Base-by-base conservation (phyloP, 768 basidiomycete species). In the Amanita jacksonii region DNA sequence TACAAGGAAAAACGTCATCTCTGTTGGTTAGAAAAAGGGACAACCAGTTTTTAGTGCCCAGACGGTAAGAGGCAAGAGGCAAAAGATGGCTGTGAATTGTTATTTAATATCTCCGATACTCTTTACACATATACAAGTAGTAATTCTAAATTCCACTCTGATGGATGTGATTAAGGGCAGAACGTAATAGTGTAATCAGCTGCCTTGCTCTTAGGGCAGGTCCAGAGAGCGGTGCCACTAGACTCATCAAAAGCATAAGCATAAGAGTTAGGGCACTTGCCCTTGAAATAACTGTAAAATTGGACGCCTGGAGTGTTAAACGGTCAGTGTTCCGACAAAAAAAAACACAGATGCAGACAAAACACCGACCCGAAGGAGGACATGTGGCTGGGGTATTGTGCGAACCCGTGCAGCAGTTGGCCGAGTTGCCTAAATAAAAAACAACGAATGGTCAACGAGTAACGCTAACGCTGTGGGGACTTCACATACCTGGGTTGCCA, bases 341-440 rank as follows among this genome's bases (percentile, higher is more conserved):
- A n/a, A n/a, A n/a, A n/a, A n/a, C n/a, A n/a, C n/a, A n/a, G n/a
- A n/a, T n/a, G n/a, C n/a, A 5, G 34, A 36, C 18, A 36, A 19
- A n/a, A 6, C 18, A 37, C 52, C 37, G 16, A 58, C 63, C 63
- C 3, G 73, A 73, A 10, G 64, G 49, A 9, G 77, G 79, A 56
- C 81, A 83, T 0, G 77, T 80, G 8, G 53, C 60, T 1, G 76
- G 59, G 4, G 74, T 77, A 57, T 57, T 60, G 59, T 71, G 63
- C 31, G 55, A 57, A 7, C 82, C 82, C 12, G 71, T 71, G 63
- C 81, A 85, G 58, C 81, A 83, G 53, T 81, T 79, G 4, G 68
- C 58, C 18, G 77, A 79, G 61, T 83, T 71, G 25, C 50, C 76
- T 76, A 38, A 35, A 22, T n/a, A 22, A 20, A 23, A 39, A 31